These are phyloP conservation scores for Xylaria venustula DNA, from an alignment of 495 filamentous ascomycete genomes.

Conservation along the genomic window DNA sequence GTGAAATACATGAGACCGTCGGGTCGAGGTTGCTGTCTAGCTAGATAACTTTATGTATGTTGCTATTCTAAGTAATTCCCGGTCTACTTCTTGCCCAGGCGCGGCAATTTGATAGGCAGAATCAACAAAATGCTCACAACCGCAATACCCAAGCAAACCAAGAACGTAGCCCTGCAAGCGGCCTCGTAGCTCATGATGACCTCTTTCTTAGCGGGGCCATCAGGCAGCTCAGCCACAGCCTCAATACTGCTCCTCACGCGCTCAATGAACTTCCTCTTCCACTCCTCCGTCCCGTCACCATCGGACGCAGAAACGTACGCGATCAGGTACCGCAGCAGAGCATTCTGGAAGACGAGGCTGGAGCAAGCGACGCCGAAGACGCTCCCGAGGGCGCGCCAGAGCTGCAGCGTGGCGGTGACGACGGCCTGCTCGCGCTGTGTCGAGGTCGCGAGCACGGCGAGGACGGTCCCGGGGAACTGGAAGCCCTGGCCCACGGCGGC, in stretches of 20 bases:
- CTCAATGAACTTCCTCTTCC: constrained; percentile 35
- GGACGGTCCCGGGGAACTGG: constrained; percentile 60
- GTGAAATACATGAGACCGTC: background rate
- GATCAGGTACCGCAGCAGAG: constrained; percentile 58
- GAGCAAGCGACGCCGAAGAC: constrained; percentile 71
- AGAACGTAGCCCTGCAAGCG: constrained; percentile 55
- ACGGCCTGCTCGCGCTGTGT: constrained; percentile 72
- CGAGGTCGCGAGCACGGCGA: constrained; percentile 66
- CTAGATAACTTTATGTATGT: no score
- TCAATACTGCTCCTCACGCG: constrained; percentile 41
- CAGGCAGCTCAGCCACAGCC: constrained; percentile 36
- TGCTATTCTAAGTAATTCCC: background rate
- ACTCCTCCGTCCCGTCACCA: constrained; percentile 26
- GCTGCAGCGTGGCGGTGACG: constrained; percentile 65
- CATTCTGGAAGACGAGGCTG: constrained; percentile 75
- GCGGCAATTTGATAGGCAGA: constrained; percentile 52
- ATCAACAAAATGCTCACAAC: constrained; percentile 49
- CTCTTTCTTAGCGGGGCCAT: constrained; percentile 35
- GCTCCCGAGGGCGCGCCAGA: constrained; percentile 66
- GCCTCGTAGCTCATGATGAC: constrained; percentile 61
- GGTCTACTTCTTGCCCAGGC: constrained; percentile 36
- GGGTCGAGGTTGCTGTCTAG: background rate
- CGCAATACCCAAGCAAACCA: constrained; percentile 50
- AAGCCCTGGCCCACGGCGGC: constrained; percentile 65
- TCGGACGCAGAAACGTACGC: constrained; percentile 53